Percentiles rank a stretch among this genome's conserved stretches.
Evolutionary conservation across 441 rosid genomes (phyloP).

Genomic region (Lepidium campestre): DNA sequence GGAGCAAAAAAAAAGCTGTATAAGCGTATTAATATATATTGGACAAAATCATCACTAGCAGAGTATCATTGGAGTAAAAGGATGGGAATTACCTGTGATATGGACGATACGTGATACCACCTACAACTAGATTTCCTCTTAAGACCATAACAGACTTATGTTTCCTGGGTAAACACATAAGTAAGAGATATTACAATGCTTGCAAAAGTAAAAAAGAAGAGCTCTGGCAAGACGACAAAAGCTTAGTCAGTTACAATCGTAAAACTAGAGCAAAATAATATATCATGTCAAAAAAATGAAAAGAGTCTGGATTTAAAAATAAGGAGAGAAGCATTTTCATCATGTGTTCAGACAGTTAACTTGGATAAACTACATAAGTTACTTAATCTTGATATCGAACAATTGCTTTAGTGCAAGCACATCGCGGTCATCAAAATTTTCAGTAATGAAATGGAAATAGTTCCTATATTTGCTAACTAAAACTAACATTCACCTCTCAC

Average conservation of each 20-base stretch:
- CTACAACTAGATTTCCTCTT: slow-evolving; percentile 79
- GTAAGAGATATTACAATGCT: slow-evolving; percentile 4
- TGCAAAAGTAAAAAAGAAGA: neutral
- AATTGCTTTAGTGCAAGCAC: neutral
- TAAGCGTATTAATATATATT: neutral
- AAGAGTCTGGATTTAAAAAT: neutral
- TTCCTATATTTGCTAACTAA: neutral
- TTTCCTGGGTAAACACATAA: slow-evolving; percentile 48
- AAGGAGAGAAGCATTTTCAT: neutral
- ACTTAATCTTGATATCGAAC: neutral
- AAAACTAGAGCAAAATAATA: neutral
- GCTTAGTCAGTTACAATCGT: neutral
- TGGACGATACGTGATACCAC: slow-evolving; percentile 99
- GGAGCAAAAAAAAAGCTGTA: neutral
- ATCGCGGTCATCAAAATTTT: neutral
- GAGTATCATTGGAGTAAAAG: neutral
- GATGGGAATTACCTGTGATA: slow-evolving; percentile 55
- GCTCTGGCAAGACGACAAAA: neutral
- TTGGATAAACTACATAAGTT: neutral
- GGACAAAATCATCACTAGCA: neutral
- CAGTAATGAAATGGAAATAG: neutral
- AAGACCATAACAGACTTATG: slow-evolving; percentile 98
- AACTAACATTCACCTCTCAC: neutral
- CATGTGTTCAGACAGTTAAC: neutral
- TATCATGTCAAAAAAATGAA: neutral